Conservation (phyloP, 176 grass and related monocot species). For the Olyra latifolia region DNA sequence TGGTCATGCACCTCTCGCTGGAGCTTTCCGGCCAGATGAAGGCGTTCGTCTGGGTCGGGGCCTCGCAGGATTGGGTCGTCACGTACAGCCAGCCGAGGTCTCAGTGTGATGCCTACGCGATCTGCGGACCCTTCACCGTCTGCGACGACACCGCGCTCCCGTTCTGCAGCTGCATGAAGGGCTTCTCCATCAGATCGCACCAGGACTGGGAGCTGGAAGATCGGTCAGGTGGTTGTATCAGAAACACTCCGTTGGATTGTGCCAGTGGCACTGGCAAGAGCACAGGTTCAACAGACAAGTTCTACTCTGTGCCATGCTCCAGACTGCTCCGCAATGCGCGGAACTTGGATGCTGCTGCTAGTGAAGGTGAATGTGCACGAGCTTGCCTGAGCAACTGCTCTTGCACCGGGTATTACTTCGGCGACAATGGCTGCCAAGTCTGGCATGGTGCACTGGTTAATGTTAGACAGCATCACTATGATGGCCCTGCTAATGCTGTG, state of each 20-base stretch:
- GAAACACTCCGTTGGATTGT: slow-evolving; percentile 41
- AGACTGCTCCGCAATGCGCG: slow-evolving; percentile 21
- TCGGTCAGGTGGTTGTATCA: slow-evolving; percentile 37
- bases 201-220: slow-evolving; percentile 36
- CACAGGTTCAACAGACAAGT: slow-evolving; percentile 30
- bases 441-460: slow-evolving; percentile 52
- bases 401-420: slow-evolving; percentile 48
- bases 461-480: slow-evolving; percentile 20
- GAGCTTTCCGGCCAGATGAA: not conserved
- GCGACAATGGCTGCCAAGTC: slow-evolving; percentile 13
- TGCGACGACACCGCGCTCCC: slow-evolving; percentile 26
- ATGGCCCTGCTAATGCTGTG: not conserved
- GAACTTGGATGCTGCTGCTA: not conserved
- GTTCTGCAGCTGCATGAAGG: slow-evolving; percentile 49
- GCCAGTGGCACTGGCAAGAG: slow-evolving; percentile 1
- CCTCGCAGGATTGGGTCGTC: not conserved
- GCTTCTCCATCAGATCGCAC: slow-evolving; percentile 24
- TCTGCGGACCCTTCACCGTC: slow-evolving; percentile 45
- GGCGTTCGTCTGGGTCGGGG: not conserved
- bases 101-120: slow-evolving; percentile 37
- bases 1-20: not conserved
- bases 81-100: not conserved
- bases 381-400: slow-evolving; percentile 52
- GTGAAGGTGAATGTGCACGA: slow-evolving; percentile 33
- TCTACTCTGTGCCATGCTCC: slow-evolving; percentile 34